Base-by-base conservation (phyloP, 495 filamentous ascomycete genomes). In the Tuber borchii region DNA sequence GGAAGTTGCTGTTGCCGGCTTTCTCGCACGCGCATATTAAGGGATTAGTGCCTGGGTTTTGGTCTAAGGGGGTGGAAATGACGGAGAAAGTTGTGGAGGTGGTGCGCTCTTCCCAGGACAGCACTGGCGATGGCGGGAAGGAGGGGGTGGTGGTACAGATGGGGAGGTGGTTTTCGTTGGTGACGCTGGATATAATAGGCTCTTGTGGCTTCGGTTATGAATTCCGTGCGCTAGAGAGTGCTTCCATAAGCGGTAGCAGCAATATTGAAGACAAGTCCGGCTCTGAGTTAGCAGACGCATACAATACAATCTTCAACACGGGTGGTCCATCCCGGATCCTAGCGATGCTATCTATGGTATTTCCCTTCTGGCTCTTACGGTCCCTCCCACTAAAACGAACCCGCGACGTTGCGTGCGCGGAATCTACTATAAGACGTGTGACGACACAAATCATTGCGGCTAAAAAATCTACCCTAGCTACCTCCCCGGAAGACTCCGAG, bases 11-110 rank as follows among this genome's bases (percentile, higher is more conserved):
- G 3, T 89, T 92, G 86, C 94, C 95, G 4, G 94, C 93, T 0
- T 97, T 98, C 81, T 85, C 90, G 16, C 97, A 91, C 82, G 87
- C 93, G 26, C 94, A 97, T 80, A 85, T 97, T 83, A 96, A 97
- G 81, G 89, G 95, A 73, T 87, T 97, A 0, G 95, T 96, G 74
- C 90, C 94, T 0, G 80, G 91, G 4, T 97, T 98, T 85, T 97
- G 93, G 93, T 70, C 78, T 68, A 97, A 96, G 83, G 81, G 85
- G 12, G 78, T 16, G 48, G 76, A 75, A 46, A 79, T 77, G 75
- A 69, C 45, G 40, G 77, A 73, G 46, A 74, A 51, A 16, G 56
- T 82, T 8, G 48, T 39, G 1, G 73, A 65, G 3, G 69, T 80
- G 37, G 78, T 80, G 19, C 74, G 70, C 0, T 77, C 82, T 51